These are phyloP conservation scores for Escovopsis sp. DNA, from an alignment of 2,329 filamentous ascomycete genomes.

Conservation along the genomic window DNA sequence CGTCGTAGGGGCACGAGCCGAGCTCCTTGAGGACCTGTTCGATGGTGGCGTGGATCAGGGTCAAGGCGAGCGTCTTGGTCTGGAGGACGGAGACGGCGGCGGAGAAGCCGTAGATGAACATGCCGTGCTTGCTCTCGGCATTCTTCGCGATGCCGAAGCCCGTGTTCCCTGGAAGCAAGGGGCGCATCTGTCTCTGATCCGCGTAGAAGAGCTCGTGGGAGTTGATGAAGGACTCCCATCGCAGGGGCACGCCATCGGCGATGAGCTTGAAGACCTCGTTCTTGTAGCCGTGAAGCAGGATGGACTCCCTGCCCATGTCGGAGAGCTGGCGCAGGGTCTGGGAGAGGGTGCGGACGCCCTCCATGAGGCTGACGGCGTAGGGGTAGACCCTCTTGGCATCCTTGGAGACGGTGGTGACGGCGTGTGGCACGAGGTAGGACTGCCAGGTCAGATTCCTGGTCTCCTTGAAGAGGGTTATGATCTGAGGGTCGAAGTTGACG, in stretches of 20 bases:
- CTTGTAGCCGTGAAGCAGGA: slow-evolving; percentile 78
- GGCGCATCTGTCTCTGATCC: slow-evolving; percentile 31
- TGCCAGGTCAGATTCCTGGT: slow-evolving; percentile 92
- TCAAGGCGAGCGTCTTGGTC: slow-evolving; percentile 65
- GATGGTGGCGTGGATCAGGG: slow-evolving; percentile 61
- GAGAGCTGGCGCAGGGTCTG: slow-evolving; percentile 76
- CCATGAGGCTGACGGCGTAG: slow-evolving; percentile 95
- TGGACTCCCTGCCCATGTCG: slow-evolving; percentile 73
- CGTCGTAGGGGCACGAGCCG: slow-evolving; percentile 68
- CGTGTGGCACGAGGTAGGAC: slow-evolving; percentile 84
- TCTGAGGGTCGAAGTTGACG: slow-evolving; percentile 94
- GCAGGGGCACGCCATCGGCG: slow-evolving; percentile 71
- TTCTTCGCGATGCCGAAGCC: slow-evolving; percentile 34
- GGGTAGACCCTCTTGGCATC: slow-evolving; percentile 98
- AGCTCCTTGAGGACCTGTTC: slow-evolving; percentile 75
- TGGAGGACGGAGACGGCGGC: slow-evolving; percentile 77
- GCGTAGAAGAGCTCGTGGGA: slow-evolving; percentile 74
- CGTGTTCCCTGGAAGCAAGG: slow-evolving; percentile 20
- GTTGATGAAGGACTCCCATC: slow-evolving; percentile 97
- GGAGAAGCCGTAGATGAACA: slow-evolving; percentile 91
- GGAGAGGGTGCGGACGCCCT: slow-evolving; percentile 85
- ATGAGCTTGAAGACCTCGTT: slow-evolving; percentile 79
- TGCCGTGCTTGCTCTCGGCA: slow-evolving; percentile 81
- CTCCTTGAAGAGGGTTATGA: slow-evolving; percentile 97
- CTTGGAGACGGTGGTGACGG: slow-evolving; percentile 89